phyloP scores from a whole-genome alignment of 495 filamentous ascomycete genomes.

The Thozetella sp. region DNA sequence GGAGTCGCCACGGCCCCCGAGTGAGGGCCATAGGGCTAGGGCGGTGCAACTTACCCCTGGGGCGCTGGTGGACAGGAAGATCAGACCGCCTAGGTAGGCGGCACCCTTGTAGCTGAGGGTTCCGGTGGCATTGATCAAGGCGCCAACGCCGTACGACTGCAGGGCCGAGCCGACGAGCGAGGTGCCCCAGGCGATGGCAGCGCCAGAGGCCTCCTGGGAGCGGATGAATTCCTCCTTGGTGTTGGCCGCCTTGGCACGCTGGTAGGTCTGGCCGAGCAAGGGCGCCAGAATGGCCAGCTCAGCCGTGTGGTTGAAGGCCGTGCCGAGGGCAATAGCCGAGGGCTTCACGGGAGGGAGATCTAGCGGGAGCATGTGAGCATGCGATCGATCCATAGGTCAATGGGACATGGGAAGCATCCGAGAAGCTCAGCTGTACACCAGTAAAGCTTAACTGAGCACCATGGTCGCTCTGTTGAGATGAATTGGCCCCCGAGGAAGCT shows the following conservation, averaged over 20 bases:
- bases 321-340: conserved; percentile 94
- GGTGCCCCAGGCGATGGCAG: conserved; percentile 87
- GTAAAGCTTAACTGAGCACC: no score
- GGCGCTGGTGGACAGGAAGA: conserved; percentile 89
- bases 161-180: conserved; percentile 85
- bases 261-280: conserved; percentile 93
- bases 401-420: no score
- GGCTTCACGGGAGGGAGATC: conserved; percentile 97
- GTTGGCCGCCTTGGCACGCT: conserved; percentile 87
- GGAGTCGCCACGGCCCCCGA: no score
- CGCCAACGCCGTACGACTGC: conserved; percentile 93
- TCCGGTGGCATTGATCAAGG: conserved; percentile 92
- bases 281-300: conserved; percentile 73
- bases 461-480: not conserved
- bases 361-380: conserved; percentile 34
- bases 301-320: conserved; percentile 84
- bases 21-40: not conserved
- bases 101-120: conserved; percentile 96
- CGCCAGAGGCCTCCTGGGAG: conserved; percentile 86
- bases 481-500: no score
- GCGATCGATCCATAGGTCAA: not conserved
- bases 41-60: conserved; percentile 68
- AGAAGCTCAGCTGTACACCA: no score
- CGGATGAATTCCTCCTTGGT: conserved; percentile 95
- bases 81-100: conserved; percentile 85